Conservation (phyloP, 257 asterid genomes). For the Apocynum venetum region DNA sequence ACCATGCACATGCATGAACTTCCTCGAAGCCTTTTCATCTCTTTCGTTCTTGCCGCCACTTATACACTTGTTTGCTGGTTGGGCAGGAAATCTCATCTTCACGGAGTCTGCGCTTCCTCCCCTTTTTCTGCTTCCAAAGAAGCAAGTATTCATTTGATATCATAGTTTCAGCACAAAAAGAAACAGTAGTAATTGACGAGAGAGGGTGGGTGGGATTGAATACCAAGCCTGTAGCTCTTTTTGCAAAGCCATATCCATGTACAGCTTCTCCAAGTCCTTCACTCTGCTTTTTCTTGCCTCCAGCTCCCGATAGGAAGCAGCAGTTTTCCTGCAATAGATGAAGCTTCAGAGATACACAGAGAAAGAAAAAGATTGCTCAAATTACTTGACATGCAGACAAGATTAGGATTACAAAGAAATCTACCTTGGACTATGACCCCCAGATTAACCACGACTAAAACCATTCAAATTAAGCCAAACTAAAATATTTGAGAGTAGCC, state of each 20-base stretch:
- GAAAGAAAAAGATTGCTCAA: neutral
- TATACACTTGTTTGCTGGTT: constrained; percentile 53
- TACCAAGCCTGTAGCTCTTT: constrained; percentile 68
- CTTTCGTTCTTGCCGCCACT: constrained; percentile 74
- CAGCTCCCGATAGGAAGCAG: constrained; percentile 65
- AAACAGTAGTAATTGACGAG: neutral
- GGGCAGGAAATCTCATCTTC: constrained; percentile 71
- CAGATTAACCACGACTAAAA: neutral
- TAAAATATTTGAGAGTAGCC: neutral
- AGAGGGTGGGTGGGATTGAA: neutral
- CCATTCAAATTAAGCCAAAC: neutral
- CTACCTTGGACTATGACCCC: neutral
- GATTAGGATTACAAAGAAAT: neutral
- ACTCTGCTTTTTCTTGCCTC: constrained; percentile 70
- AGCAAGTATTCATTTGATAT: neutral
- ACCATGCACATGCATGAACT: neutral
- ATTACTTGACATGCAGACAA: neutral
- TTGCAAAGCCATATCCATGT: constrained; percentile 77
- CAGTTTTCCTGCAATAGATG: constrained; percentile 46
- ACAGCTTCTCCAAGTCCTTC: constrained; percentile 61
- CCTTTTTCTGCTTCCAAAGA: constrained; percentile 58
- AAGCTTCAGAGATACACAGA: too few species aligned
- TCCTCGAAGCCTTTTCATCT: constrained; percentile 34
- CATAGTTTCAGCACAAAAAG: neutral
- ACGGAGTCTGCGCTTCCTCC: constrained; percentile 78